Percentiles rank a stretch among this genome's conserved stretches.
Conservation (phyloP, 768 basidiomycete genomes). For the Solioccasus polychromus region DNA sequence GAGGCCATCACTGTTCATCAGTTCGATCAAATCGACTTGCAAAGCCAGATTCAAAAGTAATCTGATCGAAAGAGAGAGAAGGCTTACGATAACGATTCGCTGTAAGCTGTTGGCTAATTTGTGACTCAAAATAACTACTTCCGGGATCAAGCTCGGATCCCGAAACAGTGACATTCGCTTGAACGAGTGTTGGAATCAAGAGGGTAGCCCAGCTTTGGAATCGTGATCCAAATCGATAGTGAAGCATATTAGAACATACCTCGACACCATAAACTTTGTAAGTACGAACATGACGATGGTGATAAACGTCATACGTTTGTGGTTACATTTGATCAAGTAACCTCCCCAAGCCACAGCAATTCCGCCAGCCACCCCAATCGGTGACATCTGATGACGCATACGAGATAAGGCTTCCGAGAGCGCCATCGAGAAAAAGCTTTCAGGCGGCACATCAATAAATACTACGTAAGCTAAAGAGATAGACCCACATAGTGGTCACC, state of each 20-base stretch:
- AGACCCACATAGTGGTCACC: too few species aligned
- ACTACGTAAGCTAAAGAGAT: too few species aligned
- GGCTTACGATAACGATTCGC: neutral
- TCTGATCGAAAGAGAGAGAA: neutral
- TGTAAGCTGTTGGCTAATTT: neutral
- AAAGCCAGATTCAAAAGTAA: neutral
- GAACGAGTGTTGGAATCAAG: conserved; percentile 4
- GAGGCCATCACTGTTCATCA: conserved; percentile 5
- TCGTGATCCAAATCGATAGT: neutral
- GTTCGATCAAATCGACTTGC: neutral
- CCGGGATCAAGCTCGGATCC: conserved; percentile 9
- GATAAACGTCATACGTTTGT: neutral
- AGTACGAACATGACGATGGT: conserved; percentile 1
- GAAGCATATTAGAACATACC: neutral
- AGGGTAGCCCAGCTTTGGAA: conserved; percentile 14
- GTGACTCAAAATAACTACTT: neutral
- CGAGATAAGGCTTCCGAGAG: conserved; percentile 11
- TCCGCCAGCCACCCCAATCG: neutral
- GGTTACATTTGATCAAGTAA: neutral
- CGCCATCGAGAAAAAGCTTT: conserved; percentile 2
- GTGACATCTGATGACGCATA: conserved; percentile 7
- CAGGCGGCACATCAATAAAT: neutral
- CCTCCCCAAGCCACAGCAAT: conserved; percentile 2
- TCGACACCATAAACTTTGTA: conserved; percentile 4
- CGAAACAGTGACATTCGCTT: neutral